phyloP scores from a whole-genome alignment of 2,329 filamentous ascomycete species.

The Aspergillaceae sp. region DNA sequence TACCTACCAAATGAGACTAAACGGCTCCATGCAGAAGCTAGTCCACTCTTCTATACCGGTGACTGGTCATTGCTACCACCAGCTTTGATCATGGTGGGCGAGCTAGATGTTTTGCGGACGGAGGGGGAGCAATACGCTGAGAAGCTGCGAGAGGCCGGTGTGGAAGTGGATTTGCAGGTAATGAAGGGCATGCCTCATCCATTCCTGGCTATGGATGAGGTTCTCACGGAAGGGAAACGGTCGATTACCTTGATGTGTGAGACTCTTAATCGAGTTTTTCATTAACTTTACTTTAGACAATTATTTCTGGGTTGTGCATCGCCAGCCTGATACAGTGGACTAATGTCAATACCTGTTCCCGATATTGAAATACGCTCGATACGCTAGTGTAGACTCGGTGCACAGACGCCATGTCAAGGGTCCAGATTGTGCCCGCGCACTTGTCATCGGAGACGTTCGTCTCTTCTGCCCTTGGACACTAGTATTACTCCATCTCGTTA shows the following conservation, averaged over 20 bases:
- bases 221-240: conserved; percentile 42
- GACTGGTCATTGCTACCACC: conserved; percentile 45
- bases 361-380: no score
- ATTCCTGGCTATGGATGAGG: conserved; percentile 52
- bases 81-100: conserved; percentile 47
- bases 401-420: neutral
- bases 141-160: conserved; percentile 41
- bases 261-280: neutral
- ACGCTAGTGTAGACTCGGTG: neutral
- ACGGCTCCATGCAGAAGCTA: conserved; percentile 46
- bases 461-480: no score
- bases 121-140: conserved; percentile 47
- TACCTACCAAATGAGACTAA: conserved; percentile 45
- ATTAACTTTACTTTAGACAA: neutral
- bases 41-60: conserved; percentile 44
- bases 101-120: conserved; percentile 48
- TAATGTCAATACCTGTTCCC: no score
- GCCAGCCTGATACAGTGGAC: no score
- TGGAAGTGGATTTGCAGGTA: conserved; percentile 41
- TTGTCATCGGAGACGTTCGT: neutral
- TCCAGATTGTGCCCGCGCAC: neutral
- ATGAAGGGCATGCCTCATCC: conserved; percentile 51
- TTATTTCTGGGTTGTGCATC: no score
- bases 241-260: conserved; percentile 43
- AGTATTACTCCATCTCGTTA: no score